Evolutionary conservation across 176 grass and related monocot species (phyloP).

Genomic region (Saccharum spontaneum): DNA sequence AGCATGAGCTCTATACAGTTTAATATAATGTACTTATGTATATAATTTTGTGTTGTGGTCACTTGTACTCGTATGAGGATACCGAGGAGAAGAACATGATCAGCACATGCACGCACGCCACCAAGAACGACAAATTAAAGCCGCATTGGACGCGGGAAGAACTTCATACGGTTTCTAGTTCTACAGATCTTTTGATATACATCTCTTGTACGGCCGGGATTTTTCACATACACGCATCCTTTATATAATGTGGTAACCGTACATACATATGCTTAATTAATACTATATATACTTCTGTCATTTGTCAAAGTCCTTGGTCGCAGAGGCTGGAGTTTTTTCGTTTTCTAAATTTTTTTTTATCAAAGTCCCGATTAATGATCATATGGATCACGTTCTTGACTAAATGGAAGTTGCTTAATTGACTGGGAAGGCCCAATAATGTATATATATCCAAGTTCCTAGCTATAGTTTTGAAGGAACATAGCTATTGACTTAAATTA

Average conservation of each 20-base stretch:
- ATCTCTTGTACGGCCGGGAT: neutral
- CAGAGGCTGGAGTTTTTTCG: too few relatives aligned
- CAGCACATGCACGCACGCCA: neutral
- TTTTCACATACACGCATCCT: neutral
- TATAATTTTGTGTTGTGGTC: too few relatives aligned
- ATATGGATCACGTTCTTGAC: neutral
- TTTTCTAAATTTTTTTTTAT: neutral
- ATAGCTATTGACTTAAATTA: neutral
- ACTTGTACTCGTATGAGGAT: neutral
- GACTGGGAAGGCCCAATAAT: neutral
- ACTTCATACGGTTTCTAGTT: neutral
- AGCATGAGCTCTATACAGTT: neutral
- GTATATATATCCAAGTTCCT: neutral
- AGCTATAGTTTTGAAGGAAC: neutral
- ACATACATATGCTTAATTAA: neutral
- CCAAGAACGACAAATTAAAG: neutral
- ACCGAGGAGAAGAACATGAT: neutral
- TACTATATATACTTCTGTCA: too few relatives aligned
- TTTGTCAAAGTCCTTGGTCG: too few relatives aligned
- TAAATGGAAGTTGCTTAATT: neutral
- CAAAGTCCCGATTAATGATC: neutral
- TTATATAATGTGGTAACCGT: neutral
- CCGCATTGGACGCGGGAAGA: neutral
- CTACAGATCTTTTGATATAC: neutral
- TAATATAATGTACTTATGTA: too few relatives aligned